A percentile compares a stretch with the other conserved stretches of the same genome.
These are phyloP conservation scores for Jamesozyma lodderae DNA, from an alignment of 805 yeast species.

Conservation along the genomic window DNA sequence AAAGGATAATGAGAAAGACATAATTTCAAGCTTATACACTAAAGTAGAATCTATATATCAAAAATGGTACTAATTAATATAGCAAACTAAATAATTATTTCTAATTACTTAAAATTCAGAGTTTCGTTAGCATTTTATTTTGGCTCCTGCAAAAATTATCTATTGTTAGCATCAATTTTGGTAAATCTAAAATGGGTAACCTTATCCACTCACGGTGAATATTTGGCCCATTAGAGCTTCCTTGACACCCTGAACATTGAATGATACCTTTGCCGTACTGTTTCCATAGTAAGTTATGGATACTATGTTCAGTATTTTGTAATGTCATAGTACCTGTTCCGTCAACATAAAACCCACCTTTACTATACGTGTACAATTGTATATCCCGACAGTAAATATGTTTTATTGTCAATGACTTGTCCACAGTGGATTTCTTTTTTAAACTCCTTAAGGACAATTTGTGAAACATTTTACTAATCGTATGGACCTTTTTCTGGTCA, in stretches of 20 bases:
- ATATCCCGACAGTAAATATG: constrained; percentile 1
- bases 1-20: not conserved
- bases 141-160: constrained; percentile 13
- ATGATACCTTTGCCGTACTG: constrained; percentile 24
- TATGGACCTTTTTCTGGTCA: constrained; percentile 3
- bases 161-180: constrained; percentile 12
- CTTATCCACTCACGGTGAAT: constrained; percentile 25
- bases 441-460: not conserved
- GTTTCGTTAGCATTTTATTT: no score
- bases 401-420: not conserved
- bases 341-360: constrained; percentile 21
- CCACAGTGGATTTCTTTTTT: no score
- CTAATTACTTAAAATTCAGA: no score
- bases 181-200: constrained; percentile 20
- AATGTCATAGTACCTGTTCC: constrained; percentile 12
- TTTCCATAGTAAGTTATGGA: constrained; percentile 25
- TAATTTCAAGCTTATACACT: not conserved
- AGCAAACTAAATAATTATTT: not conserved
- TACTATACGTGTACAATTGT: constrained; percentile 10
- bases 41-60: not conserved
- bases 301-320: constrained; percentile 14
- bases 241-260: constrained; percentile 23
- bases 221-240: constrained; percentile 11
- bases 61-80: constrained; percentile 1
- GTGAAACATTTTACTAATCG: constrained; percentile 10